Conservation (phyloP, 2,329 filamentous ascomycete species). For the Sporothrix globosa region DNA sequence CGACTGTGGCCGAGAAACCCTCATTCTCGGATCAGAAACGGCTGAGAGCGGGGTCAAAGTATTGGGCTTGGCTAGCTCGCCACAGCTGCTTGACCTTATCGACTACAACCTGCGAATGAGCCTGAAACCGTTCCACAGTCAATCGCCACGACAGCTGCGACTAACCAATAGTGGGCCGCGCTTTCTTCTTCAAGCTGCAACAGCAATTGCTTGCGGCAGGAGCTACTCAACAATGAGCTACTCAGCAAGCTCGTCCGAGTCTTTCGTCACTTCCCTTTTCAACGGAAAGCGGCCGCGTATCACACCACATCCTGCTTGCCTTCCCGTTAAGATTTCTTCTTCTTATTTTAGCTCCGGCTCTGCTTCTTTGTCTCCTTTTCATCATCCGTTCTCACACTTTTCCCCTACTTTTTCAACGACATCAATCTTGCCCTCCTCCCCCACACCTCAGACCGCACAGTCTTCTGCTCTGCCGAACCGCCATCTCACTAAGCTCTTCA, state of each 20-base stretch:
- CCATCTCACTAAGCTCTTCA: neutral
- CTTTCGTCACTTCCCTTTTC: constrained; percentile 14
- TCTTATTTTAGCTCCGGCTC: constrained; percentile 8
- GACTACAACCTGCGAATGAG: neutral
- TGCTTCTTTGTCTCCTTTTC: neutral
- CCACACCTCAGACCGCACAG: neutral
- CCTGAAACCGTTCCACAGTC: constrained; percentile 1
- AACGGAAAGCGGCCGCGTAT: constrained; percentile 7
- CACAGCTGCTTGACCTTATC: constrained; percentile 1
- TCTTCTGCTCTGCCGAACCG: neutral
- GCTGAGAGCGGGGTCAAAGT: constrained; percentile 12
- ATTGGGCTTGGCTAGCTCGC: constrained; percentile 7
- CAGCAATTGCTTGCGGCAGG: constrained; percentile 3
- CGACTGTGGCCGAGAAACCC: neutral
- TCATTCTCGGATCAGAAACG: constrained; percentile 10
- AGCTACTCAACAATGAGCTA: constrained; percentile 12
- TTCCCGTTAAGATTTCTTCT: constrained; percentile 12
- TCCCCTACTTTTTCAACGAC: neutral
- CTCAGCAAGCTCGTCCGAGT: constrained; percentile 6
- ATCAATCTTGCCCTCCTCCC: neutral
- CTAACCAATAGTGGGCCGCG: constrained; percentile 7
- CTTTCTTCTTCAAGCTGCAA: constrained; percentile 9
- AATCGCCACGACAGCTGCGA: constrained; percentile 22
- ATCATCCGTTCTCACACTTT: neutral
- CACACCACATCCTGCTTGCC: neutral